Conservation (phyloP, 805 yeast genomes). For the Barnettozyma sucrosica region DNA sequence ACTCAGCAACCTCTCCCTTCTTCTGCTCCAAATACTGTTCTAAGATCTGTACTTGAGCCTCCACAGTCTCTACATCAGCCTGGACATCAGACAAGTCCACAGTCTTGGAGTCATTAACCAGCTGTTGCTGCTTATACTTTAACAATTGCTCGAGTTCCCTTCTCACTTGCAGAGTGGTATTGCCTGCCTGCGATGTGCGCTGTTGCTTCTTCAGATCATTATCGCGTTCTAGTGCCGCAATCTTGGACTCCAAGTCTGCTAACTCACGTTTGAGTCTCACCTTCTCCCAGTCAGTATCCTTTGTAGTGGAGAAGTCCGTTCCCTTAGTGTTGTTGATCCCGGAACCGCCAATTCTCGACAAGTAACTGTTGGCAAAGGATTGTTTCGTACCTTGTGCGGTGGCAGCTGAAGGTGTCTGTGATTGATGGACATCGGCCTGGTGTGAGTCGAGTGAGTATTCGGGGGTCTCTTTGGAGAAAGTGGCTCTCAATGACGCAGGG, state of each 20-base stretch:
- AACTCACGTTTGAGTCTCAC: conserved; percentile 77
- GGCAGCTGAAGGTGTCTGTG: conserved; percentile 12
- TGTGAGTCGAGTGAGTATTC: conserved; percentile 57
- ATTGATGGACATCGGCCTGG: conserved; percentile 35
- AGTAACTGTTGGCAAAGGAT: conserved; percentile 49
- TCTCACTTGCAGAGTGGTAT: conserved; percentile 32
- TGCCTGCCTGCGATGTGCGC: conserved; percentile 18
- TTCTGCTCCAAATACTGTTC: conserved; percentile 62
- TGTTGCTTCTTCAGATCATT: conserved; percentile 34
- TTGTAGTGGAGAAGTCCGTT: conserved; percentile 62
- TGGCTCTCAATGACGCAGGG: conserved; percentile 88
- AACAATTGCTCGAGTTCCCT: conserved; percentile 78
- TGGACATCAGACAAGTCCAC: conserved; percentile 45
- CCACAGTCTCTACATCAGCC: conserved; percentile 62
- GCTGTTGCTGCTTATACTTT: conserved; percentile 65
- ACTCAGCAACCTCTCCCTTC: conserved; percentile 49
- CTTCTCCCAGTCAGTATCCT: conserved; percentile 90
- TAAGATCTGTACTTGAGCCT: conserved; percentile 67
- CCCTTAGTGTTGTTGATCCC: conserved; percentile 37
- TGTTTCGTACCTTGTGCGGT: conserved; percentile 19
- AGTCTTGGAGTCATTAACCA: conserved; percentile 32
- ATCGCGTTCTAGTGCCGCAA: conserved; percentile 49
- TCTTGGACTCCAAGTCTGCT: conserved; percentile 62
- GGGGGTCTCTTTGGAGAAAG: conserved; percentile 81
- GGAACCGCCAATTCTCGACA: conserved; percentile 50